phyloP scores from a whole-genome alignment of 345 rosid genomes.

The Crucihimalaya himalaica region DNA sequence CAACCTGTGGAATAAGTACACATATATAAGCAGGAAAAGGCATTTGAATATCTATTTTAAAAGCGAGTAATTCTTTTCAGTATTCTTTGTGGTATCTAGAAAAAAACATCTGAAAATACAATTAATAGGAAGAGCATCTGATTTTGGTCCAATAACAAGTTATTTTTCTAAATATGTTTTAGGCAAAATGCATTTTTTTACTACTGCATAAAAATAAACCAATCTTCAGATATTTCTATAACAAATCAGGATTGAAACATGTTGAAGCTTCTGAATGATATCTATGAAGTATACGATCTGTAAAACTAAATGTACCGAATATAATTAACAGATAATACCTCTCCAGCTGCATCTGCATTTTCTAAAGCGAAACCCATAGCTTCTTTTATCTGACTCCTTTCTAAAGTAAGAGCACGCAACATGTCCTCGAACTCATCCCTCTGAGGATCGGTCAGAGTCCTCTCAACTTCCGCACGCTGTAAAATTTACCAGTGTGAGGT shows the following conservation, averaged over 20 bases:
- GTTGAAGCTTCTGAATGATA: slow-evolving; percentile 18
- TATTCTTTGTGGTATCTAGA: slow-evolving; percentile 8
- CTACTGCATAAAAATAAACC: not conserved
- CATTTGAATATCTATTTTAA: slow-evolving; percentile 8
- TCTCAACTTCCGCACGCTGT: slow-evolving; percentile 86
- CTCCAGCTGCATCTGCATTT: slow-evolving; percentile 99
- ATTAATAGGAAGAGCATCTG: not conserved
- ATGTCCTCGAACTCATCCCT: slow-evolving; percentile 98
- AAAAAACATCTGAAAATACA: not conserved
- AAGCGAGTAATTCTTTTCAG: not conserved
- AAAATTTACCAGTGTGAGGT: slow-evolving; percentile 32
- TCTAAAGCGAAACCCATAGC: slow-evolving; percentile 98
- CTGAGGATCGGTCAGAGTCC: slow-evolving; percentile 86
- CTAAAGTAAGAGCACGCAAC: slow-evolving; percentile 91
- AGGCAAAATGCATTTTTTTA: slow-evolving; percentile 1
- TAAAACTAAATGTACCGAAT: not conserved
- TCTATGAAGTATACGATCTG: not conserved
- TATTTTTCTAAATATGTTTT: not conserved
- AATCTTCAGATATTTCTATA: not conserved
- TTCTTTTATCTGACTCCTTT: slow-evolving; percentile 91
- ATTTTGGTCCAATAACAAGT: not conserved
- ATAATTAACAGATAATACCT: slow-evolving; percentile 53
- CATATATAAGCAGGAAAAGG: slow-evolving; percentile 6
- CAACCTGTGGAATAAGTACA: slow-evolving; percentile 56
- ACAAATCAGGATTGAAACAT: not conserved